Percentiles rank a stretch among this genome's conserved stretches.
phyloP scores from a whole-genome alignment of 2,329 filamentous ascomycete species.

The Fusarium pseudoanthophilum region DNA sequence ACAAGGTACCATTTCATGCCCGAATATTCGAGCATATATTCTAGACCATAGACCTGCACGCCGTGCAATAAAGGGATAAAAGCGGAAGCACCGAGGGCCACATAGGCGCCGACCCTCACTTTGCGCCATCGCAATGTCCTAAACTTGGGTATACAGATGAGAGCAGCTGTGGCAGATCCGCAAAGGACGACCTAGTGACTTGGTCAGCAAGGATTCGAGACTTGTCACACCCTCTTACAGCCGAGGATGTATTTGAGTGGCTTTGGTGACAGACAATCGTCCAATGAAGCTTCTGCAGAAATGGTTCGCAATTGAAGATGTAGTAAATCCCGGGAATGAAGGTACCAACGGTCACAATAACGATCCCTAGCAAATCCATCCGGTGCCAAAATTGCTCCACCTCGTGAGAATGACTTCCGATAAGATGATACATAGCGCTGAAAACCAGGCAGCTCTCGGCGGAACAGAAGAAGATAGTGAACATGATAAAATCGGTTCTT shows the following conservation, averaged over 20 bases:
- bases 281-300: not conserved
- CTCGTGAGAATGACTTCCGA: not conserved
- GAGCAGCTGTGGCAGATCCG: not conserved
- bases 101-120: not conserved
- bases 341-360: not conserved
- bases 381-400: not conserved
- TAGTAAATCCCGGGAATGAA: not conserved
- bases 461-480: not conserved
- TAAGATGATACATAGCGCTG: not conserved
- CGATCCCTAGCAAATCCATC: not conserved
- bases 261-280: not conserved
- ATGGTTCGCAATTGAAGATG: not conserved
- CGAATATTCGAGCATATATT: not conserved
- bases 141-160: not conserved
- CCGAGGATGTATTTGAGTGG: not conserved
- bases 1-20: not conserved
- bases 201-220: not conserved
- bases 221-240: not conserved
- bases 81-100: rapidly evolving
- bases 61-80: not conserved
- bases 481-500: not conserved
- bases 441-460: not conserved
- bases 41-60: not conserved
- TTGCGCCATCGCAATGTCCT: not conserved
- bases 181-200: not conserved